Conservation (phyloP, 495 filamentous ascomycete species). For the Talaromyces borbonicus region DNA sequence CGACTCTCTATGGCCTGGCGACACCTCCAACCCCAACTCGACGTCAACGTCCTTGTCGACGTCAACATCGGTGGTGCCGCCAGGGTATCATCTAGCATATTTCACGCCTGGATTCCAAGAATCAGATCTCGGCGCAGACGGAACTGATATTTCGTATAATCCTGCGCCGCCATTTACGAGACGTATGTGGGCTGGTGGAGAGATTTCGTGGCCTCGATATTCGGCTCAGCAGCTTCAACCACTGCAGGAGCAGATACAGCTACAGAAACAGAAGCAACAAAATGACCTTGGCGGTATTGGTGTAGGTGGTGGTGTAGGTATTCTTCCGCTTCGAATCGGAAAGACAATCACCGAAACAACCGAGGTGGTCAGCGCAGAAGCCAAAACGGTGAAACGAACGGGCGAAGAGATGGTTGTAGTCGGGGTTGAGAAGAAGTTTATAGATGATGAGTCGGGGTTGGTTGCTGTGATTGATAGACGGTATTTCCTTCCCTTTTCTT, state of each 20-base stretch:
- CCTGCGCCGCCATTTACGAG: conserved; percentile 54
- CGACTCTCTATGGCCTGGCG: conserved; percentile 23
- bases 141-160: conserved; percentile 60
- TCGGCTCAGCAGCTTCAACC: too few relatives aligned
- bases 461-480: conserved; percentile 44
- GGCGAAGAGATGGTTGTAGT: conserved; percentile 59
- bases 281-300: too few relatives aligned
- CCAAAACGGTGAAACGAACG: conserved; percentile 41
- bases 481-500: conserved; percentile 16
- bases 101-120: conserved; percentile 52
- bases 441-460: conserved; percentile 39
- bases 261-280: too few relatives aligned
- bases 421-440: conserved; percentile 50
- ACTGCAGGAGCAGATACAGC: too few relatives aligned
- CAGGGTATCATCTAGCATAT: conserved; percentile 64
- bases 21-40: conserved; percentile 22
- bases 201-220: conserved; percentile 42
- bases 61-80: conserved; percentile 40
- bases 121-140: conserved; percentile 51
- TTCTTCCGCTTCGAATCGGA: conserved; percentile 42
- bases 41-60: conserved; percentile 10
- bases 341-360: conserved; percentile 49
- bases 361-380: conserved; percentile 36
- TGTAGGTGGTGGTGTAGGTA: too few relatives aligned
- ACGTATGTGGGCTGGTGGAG: conserved; percentile 75